Conservation (phyloP, 1,284 basidiomycete species). For the Ceratobasidium sp. region DNA sequence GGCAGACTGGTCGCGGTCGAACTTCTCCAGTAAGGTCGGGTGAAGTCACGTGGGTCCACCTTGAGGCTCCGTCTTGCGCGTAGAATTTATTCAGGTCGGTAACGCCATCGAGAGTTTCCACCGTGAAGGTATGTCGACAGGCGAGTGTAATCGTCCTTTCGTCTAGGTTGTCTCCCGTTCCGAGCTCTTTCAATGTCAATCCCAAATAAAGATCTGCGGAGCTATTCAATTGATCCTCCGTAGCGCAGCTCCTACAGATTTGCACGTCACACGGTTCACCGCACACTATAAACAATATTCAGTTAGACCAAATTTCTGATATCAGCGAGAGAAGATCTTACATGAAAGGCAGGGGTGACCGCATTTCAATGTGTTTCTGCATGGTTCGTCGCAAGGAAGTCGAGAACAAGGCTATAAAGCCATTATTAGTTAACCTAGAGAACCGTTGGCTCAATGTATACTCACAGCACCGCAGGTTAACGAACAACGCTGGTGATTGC, state of each 20-base stretch:
- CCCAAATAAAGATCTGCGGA: slow-evolving; percentile 73
- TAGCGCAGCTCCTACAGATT: slow-evolving; percentile 68
- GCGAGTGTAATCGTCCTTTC: slow-evolving; percentile 68
- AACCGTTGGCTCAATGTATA: slow-evolving; percentile 40
- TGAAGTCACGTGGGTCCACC: background rate
- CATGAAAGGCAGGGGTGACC: slow-evolving; percentile 41
- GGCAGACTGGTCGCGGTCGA: slow-evolving; percentile 64
- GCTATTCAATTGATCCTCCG: slow-evolving; percentile 58
- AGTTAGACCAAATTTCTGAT: background rate
- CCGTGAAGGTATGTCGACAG: slow-evolving; percentile 77
- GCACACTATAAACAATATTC: slow-evolving; percentile 63
- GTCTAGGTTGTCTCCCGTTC: slow-evolving; percentile 60
- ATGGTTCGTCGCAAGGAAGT: slow-evolving; percentile 38
- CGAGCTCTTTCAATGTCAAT: slow-evolving; percentile 63
- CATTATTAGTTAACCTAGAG: background rate
- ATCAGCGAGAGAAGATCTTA: background rate
- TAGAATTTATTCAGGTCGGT: slow-evolving; percentile 70
- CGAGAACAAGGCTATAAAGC: slow-evolving; percentile 26
- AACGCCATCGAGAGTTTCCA: slow-evolving; percentile 76
- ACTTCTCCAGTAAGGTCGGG: background rate
- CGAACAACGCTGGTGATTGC: slow-evolving; percentile 68
- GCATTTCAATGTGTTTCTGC: slow-evolving; percentile 4
- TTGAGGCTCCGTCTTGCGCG: slow-evolving; percentile 42
- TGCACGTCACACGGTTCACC: slow-evolving; percentile 74
- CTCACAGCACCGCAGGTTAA: slow-evolving; percentile 77